Evolutionary conservation across 805 yeast species (phyloP).

Genomic region (Blastobotrys robertii): DNA sequence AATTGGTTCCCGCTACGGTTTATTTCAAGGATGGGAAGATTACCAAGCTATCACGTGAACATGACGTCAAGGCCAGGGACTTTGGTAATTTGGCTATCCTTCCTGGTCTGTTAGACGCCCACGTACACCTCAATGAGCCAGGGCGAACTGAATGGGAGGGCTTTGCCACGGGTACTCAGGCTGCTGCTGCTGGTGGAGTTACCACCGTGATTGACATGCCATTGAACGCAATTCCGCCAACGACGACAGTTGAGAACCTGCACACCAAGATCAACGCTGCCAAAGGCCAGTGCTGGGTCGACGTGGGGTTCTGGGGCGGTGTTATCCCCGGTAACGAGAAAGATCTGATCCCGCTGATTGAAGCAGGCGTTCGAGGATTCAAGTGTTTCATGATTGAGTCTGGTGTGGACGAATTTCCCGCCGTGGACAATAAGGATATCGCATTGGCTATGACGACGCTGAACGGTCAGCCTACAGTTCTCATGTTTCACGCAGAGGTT

Average conservation of each 20-base stretch:
- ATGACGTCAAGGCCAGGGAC: slow-evolving; percentile 26
- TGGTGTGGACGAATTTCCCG: slow-evolving; percentile 96
- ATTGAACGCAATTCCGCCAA: slow-evolving; percentile 89
- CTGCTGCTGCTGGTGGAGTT: slow-evolving; percentile 94
- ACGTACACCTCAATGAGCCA: slow-evolving; percentile 91
- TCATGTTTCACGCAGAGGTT: slow-evolving; percentile 86
- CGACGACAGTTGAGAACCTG: slow-evolving; percentile 73
- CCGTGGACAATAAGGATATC: slow-evolving; percentile 57
- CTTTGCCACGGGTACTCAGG: slow-evolving; percentile 88
- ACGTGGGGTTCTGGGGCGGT: slow-evolving; percentile 96
- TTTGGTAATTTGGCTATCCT: slow-evolving; percentile 57
- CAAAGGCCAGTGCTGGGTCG: slow-evolving; percentile 76
- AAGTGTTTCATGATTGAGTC: slow-evolving; percentile 88
- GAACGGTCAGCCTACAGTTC: slow-evolving; percentile 52
- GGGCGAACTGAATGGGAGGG: slow-evolving; percentile 99
- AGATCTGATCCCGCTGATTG: slow-evolving; percentile 63
- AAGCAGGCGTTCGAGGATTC: slow-evolving; percentile 88
- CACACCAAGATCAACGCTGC: slow-evolving; percentile 72
- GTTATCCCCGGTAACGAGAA: slow-evolving; percentile 67
- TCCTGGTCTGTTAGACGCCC: slow-evolving; percentile 91
- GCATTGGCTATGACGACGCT: slow-evolving; percentile 55
- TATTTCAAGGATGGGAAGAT: slow-evolving; percentile 38
- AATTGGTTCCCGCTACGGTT: slow-evolving; percentile 50
- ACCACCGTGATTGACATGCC: slow-evolving; percentile 97
- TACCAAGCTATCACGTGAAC: slow-evolving; percentile 1